Conservation (phyloP, 1,139 yeast genomes). For the Pichia sp. region DNA sequence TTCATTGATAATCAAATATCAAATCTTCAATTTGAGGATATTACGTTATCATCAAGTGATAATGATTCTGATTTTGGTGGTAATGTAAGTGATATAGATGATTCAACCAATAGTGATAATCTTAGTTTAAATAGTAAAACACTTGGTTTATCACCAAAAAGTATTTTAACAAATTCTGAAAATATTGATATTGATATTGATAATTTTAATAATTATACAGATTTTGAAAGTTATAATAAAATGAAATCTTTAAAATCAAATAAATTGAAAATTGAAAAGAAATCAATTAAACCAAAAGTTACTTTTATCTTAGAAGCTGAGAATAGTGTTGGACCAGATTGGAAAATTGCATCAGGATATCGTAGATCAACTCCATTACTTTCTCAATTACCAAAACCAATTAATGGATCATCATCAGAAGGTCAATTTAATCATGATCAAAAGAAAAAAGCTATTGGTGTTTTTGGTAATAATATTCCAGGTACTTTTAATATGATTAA, state of each 20-base stretch:
- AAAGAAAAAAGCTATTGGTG: constrained; percentile 17
- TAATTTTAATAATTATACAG: constrained; percentile 15
- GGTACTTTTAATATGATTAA: constrained; percentile 14
- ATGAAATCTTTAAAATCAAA: constrained; percentile 3
- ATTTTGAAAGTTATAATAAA: constrained; percentile 20
- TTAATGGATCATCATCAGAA: constrained; percentile 13
- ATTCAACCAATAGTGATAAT: background rate
- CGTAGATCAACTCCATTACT: constrained; percentile 40
- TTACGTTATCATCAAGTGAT: constrained; percentile 1
- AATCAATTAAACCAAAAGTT: constrained; percentile 19
- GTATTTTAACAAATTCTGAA: too few relatives aligned
- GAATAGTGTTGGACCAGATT: constrained; percentile 41
- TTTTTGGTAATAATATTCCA: constrained; percentile 19
- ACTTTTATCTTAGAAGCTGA: constrained; percentile 29
- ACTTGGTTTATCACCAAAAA: constrained; percentile 1
- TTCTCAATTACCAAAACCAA: constrained; percentile 39
- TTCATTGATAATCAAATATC: constrained; percentile 39
- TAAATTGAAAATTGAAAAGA: background rate
- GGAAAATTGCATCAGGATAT: constrained; percentile 44
- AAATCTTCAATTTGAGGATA: constrained; percentile 3
- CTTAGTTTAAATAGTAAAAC: background rate
- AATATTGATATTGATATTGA: background rate
- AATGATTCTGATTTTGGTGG: background rate
- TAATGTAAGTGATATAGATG: constrained; percentile 1
- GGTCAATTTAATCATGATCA: constrained; percentile 13